Evolutionary conservation across 1,139 yeast species (phyloP), one percentile per base, ranked within the genome.

Genomic region (Pneumocystis murina): DNA sequence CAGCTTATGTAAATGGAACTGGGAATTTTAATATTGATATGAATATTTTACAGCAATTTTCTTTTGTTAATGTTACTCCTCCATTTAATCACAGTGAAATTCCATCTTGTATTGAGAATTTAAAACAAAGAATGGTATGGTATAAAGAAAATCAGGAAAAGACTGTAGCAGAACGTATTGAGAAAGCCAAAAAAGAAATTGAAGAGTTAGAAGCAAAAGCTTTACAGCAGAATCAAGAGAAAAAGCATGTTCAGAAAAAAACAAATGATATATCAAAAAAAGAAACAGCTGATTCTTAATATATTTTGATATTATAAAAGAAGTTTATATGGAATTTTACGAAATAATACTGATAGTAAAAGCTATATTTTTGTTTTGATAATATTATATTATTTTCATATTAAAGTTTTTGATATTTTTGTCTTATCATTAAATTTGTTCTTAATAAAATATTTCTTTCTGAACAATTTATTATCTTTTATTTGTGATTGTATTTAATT

Each of bases 61-160:
- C 89, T 68, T 85, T 86, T 71, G 82, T 91, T 74, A 84, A 85
- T 68, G 82, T 92, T 68, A 80, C 87, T 63, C 83, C 91, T 70
- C 99, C 99, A 72, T 79, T 85, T 67, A 82, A 85, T 71, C 78
- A 82, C 70, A 94, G 85, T 36, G 95, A 87, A 64, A 84, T 87
- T 68, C 80, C 86, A 61, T 76, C 76, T 63, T 83, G 95, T 68
- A 75, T 87, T 70, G 83, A 79, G 66, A 79, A 83, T 70, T 82
- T 92, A 76, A 84, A 85, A 79, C 82, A 80, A 71, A 90, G 94
- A 75, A 82, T 88, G 73, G 79, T 78, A 64, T 84, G 84, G 69
- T 87, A 82, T 76, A 79, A 82, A 75, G 81, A 81, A 63, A 84
- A 85, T 76, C 95, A 90, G 78, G 91, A 84, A 67, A 87, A 84